phyloP scores from a whole-genome alignment of 305 asterid species.

The Fraxinus sp. region DNA sequence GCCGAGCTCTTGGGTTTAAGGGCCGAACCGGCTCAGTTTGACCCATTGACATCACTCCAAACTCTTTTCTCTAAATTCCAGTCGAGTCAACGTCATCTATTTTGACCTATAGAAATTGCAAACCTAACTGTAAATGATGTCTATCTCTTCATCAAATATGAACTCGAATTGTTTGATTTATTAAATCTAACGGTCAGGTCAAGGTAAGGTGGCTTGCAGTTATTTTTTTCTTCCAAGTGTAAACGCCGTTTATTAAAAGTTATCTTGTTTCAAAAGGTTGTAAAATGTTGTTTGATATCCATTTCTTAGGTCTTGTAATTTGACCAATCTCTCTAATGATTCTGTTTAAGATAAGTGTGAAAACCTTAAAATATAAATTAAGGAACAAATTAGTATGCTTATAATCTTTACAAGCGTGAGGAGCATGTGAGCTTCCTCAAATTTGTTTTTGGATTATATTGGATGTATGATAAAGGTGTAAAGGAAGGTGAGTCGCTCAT shows the following conservation, averaged over 20 bases:
- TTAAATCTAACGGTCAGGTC: not conserved
- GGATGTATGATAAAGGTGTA: not conserved
- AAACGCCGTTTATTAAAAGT: not conserved
- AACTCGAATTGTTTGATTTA: not conserved
- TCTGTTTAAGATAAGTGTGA: not conserved
- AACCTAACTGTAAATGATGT: not conserved
- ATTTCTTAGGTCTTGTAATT: not conserved
- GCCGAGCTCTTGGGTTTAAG: too few relatives aligned
- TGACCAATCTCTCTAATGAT: not conserved
- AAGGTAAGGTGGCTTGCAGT: not conserved
- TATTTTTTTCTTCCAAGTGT: not conserved
- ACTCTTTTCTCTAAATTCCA: not conserved
- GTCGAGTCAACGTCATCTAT: not conserved
- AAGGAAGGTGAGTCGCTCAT: not conserved
- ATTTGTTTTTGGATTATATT: not conserved
- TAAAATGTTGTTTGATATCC: not conserved
- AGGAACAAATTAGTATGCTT: not conserved
- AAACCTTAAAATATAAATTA: not conserved
- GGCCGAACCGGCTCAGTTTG: too few relatives aligned
- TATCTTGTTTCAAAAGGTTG: not conserved
- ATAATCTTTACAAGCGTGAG: not conserved
- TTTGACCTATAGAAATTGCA: not conserved
- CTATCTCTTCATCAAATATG: not conserved
- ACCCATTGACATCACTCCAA: too few relatives aligned
- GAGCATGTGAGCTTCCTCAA: not conserved